A percentile compares a stretch with the other conserved stretches of the same genome.
These are phyloP conservation scores for Pseudogymnoascus sp. DNA, from an alignment of 2,329 filamentous ascomycete genomes.

Conservation along the genomic window DNA sequence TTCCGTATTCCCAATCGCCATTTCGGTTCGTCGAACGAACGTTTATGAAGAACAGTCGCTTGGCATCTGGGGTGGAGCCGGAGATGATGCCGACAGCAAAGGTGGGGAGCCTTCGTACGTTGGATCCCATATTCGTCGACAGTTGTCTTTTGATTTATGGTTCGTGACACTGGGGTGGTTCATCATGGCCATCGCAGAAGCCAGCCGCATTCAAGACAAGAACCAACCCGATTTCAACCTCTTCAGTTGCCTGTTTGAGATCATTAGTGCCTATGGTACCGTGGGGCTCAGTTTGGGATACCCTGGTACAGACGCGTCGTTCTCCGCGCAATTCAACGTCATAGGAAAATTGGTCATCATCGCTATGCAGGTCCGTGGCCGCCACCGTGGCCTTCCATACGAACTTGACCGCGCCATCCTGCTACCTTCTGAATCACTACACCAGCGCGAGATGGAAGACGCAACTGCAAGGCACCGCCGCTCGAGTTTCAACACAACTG, in stretches of 20 bases:
- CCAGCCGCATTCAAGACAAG: slow-evolving; percentile 52
- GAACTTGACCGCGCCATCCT: slow-evolving; percentile 62
- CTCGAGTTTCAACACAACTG: slow-evolving; percentile 5
- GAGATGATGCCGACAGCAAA: slow-evolving; percentile 41
- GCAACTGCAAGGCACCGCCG: slow-evolving; percentile 5
- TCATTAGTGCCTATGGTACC: slow-evolving; percentile 85
- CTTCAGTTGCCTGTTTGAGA: slow-evolving; percentile 68
- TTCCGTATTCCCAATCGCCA: slow-evolving; percentile 92
- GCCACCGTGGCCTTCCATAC: slow-evolving; percentile 61
- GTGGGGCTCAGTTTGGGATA: slow-evolving; percentile 88
- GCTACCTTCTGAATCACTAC: slow-evolving; percentile 55
- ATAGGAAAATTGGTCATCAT: slow-evolving; percentile 56
- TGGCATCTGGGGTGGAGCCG: slow-evolving; percentile 56
- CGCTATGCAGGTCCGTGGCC: slow-evolving; percentile 61
- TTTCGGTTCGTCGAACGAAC: slow-evolving; percentile 87
- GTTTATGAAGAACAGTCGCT: slow-evolving; percentile 90
- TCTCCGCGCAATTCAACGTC: slow-evolving; percentile 71
- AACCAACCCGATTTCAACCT: slow-evolving; percentile 51
- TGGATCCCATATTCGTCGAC: slow-evolving; percentile 80
- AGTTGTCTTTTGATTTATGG: slow-evolving; percentile 96
- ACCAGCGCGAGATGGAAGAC: slow-evolving; percentile 50
- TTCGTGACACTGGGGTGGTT: slow-evolving; percentile 93
- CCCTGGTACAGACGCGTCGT: slow-evolving; percentile 63
- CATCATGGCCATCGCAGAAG: slow-evolving; percentile 84
- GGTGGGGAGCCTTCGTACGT: slow-evolving; percentile 66